Evolutionary conservation across 106 monocot genomes (phyloP), one percentile per base, ranked within the genome.

Genomic region (Phalaenopsis aphrodite): DNA sequence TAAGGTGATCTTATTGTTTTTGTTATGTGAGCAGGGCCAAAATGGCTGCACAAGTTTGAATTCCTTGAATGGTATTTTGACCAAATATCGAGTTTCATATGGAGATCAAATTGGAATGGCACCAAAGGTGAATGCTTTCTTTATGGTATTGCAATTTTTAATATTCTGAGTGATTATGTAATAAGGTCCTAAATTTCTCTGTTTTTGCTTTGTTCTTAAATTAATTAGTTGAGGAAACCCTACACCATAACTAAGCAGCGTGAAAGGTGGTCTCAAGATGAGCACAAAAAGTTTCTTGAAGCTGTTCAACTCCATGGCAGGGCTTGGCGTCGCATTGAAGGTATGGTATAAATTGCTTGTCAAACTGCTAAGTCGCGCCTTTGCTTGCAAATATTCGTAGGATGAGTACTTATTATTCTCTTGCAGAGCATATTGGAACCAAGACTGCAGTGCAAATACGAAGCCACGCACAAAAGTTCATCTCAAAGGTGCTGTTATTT

Each of bases 401-500:
- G 1, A 14, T 76, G 24, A 52, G 6, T 37, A 4, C 8, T 21
- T 10, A 12, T 3, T 23, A 48, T 8, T 76, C 30, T 48, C 23
- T 76, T 49, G 74, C 87, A 92, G 92, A 92, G 78, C 92, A 92
- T 87, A 85, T 92, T 78, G 92, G 89, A 56, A 92, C 92, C 46
- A 92, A 92, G 78, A 92, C 92, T 3, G 87, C 89, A 42, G 92
- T 92, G 49, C 92, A 92, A 69, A 92, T 87, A 58, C 84, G 92
- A 82, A 89, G 89, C 52, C 92, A 92, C 78, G 92, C 92, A 15
- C 92, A 92, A 76, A 92, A 92, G 78, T 92, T 89, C 81, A 87
- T 92, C 89, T 82, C 92, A 45, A 92, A 92, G 58, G 64, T 65
- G 6, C 23, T 4, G 11, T 41, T 7, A 42, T 42, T 42, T 65